Conservation (phyloP, 345 rosid species). For the Turnera subulata region DNA sequence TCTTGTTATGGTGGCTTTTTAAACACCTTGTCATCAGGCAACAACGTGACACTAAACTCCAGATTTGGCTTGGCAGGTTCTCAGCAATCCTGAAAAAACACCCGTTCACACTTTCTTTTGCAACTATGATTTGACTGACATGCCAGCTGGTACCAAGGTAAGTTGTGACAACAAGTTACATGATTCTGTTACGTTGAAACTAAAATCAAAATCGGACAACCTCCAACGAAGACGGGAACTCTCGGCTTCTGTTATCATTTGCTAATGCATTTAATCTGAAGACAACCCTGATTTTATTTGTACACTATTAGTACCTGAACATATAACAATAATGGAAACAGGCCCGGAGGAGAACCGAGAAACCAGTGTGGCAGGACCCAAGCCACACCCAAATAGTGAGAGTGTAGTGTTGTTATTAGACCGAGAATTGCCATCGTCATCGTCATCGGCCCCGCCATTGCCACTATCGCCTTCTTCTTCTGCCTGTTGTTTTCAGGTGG, state of each 20-base stretch:
- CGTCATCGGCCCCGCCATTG: too few species aligned
- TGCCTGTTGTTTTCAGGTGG: too few species aligned
- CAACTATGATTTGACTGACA: constrained; percentile 88
- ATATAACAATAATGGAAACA: too few species aligned
- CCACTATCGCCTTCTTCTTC: constrained; percentile 6
- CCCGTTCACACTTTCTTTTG: constrained; percentile 93
- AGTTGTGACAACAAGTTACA: too few species aligned
- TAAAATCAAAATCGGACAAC: too few species aligned
- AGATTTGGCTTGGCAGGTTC: constrained; percentile 51
- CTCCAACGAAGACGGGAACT: too few species aligned
- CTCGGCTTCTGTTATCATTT: too few species aligned
- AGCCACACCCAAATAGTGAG: constrained; percentile 15
- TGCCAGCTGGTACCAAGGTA: constrained; percentile 90
- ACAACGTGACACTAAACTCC: not conserved
- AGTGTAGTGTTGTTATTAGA: not conserved
- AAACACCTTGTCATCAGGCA: constrained; percentile 2
- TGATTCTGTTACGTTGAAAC: too few species aligned
- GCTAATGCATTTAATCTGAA: too few species aligned
- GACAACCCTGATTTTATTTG: too few species aligned
- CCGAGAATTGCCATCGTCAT: not conserved
- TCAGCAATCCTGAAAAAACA: constrained; percentile 97
- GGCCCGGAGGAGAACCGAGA: not conserved
- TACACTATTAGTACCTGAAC: too few species aligned
- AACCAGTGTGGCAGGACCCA: constrained; percentile 6
- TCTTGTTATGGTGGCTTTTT: too few species aligned